These are phyloP conservation scores for Nelumbo lutea DNA, from an alignment of 164 flowering plant species.

Conservation along the genomic window DNA sequence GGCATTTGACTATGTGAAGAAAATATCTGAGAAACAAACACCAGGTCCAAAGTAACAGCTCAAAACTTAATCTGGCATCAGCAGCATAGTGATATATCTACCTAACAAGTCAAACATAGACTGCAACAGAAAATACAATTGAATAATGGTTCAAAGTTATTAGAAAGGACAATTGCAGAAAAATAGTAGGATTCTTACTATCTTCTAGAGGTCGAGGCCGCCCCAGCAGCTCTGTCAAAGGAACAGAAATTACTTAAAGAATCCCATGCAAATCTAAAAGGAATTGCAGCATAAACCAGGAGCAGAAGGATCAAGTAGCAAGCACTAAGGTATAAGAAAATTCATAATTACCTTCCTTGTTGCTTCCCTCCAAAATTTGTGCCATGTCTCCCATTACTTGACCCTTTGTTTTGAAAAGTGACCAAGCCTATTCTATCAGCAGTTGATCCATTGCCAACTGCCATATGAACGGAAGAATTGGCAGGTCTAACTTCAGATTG, in stretches of 20 bases:
- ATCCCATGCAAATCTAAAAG: not conserved
- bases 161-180: not conserved
- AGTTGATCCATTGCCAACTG: slow-evolving; percentile 41
- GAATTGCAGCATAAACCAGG: not conserved
- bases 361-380: slow-evolving; percentile 45
- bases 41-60: too few relatives aligned
- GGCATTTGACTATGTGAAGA: too few relatives aligned
- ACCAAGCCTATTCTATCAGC: slow-evolving; percentile 27
- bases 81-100: not conserved
- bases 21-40: too few relatives aligned
- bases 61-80: not conserved
- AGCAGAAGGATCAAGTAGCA: not conserved
- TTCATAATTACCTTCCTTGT: slow-evolving; percentile 50
- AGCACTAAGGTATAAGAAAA: not conserved
- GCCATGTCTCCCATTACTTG: slow-evolving; percentile 38
- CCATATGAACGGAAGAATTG: slow-evolving; percentile 25
- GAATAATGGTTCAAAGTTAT: not conserved
- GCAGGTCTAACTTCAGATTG: slow-evolving; percentile 29
- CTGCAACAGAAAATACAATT: too few relatives aligned
- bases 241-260: not conserved
- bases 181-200: slow-evolving; percentile 27
- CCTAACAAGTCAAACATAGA: too few relatives aligned
- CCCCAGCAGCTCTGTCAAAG: slow-evolving; percentile 43
- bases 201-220: slow-evolving; percentile 47
- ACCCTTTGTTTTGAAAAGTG: slow-evolving; percentile 31